Evolutionary conservation across 306 rosid species (phyloP).

Genomic region (Sindora glabra): DNA sequence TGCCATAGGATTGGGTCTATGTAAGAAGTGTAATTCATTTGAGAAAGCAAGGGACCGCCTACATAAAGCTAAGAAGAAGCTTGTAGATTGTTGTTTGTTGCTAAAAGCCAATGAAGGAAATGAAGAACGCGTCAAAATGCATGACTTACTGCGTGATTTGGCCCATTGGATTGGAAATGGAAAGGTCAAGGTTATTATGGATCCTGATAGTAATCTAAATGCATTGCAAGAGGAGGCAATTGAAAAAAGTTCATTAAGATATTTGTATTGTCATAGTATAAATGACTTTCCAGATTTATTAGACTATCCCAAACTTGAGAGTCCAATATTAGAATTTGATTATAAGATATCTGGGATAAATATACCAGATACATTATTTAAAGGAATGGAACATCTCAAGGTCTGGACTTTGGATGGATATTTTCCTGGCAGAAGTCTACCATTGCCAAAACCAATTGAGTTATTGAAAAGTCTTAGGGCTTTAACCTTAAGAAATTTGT

Average conservation of each 20-base stretch:
- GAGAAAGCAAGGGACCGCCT: not conserved
- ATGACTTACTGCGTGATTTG: constrained; percentile 8
- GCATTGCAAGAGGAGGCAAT: not conserved
- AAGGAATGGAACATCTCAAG: not conserved
- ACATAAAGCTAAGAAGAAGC: not conserved
- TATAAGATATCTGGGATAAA: too few species aligned
- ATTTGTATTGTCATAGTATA: not conserved
- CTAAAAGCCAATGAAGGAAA: fast-evolving
- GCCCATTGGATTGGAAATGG: not conserved
- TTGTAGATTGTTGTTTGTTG: constrained; percentile 1
- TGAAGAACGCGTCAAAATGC: not conserved
- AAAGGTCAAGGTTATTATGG: not conserved
- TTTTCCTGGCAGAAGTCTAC: not conserved
- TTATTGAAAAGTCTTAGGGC: not conserved
- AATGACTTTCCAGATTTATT: not conserved
- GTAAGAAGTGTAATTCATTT: not conserved
- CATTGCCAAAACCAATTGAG: not conserved
- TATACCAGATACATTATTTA: not conserved
- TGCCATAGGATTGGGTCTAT: not conserved
- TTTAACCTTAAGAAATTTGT: fast-evolving
- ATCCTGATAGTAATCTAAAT: too few species aligned
- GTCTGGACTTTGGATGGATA: not conserved
- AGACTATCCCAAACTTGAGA: not conserved
- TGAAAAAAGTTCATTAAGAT: not conserved
- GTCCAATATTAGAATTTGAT: not conserved